Evolutionary conservation across 495 filamentous ascomycete genomes (phyloP).

Genomic region (Aspergillus bridgeri): DNA sequence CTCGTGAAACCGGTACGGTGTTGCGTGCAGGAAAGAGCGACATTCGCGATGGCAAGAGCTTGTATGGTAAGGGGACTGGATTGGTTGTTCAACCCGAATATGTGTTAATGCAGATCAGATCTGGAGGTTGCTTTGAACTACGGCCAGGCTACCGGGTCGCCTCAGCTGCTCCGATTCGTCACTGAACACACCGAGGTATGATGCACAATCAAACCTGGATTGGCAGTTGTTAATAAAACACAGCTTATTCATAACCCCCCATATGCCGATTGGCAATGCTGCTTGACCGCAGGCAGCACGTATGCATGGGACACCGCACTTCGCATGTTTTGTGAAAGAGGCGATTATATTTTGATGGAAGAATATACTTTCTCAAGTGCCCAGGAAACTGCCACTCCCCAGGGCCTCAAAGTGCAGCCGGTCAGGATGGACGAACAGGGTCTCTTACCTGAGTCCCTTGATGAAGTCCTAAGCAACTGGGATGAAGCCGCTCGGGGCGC

Average conservation of each 20-base stretch:
- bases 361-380: constrained; percentile 83
- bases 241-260: constrained; percentile 43
- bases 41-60: constrained; percentile 57
- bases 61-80: constrained; percentile 46
- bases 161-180: constrained; percentile 82
- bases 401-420: constrained; percentile 71
- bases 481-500: constrained; percentile 52
- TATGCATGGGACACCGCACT: constrained; percentile 71
- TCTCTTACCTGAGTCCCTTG: constrained; percentile 62
- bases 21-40: constrained; percentile 78
- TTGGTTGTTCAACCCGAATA: not conserved
- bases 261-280: constrained; percentile 81
- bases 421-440: constrained; percentile 77
- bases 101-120: constrained; percentile 41
- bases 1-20: constrained; percentile 48
- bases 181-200: constrained; percentile 85
- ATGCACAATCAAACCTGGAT: not conserved
- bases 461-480: constrained; percentile 66
- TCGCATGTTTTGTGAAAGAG: constrained; percentile 70
- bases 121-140: constrained; percentile 87
- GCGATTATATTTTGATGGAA: constrained; percentile 75
- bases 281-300: constrained; percentile 73
- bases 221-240: constrained; percentile 3
- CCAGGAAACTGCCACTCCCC: constrained; percentile 73
- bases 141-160: constrained; percentile 76